A percentile compares a stretch with the other conserved stretches of the same genome.
phyloP scores from a whole-genome alignment of 2,329 filamentous ascomycete genomes.

The Nemania serpens region DNA sequence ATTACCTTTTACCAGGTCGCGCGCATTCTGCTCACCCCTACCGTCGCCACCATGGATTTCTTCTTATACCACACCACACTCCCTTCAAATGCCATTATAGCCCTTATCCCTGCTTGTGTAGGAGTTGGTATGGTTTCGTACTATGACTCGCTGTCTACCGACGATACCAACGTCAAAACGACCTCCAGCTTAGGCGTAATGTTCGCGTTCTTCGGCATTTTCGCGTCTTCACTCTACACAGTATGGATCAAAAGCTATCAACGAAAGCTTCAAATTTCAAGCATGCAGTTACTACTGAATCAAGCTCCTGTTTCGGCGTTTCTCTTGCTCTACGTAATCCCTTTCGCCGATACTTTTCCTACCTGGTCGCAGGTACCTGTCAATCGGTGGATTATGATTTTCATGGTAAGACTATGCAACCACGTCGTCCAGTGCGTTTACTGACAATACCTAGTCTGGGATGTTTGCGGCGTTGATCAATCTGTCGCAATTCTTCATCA shows the following conservation, averaged over 20 bases:
- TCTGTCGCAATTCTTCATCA: constrained; percentile 66
- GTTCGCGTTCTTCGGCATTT: constrained; percentile 67
- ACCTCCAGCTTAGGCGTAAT: constrained; percentile 64
- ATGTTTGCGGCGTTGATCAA: constrained; percentile 68
- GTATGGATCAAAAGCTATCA: constrained; percentile 71
- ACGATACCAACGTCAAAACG: constrained; percentile 55
- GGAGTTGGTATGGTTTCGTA: constrained; percentile 71
- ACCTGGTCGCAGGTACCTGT: constrained; percentile 56
- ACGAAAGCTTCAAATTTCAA: constrained; percentile 66
- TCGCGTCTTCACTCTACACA: constrained; percentile 70
- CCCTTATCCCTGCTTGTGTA: constrained; percentile 64
- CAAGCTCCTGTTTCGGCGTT: constrained; percentile 67
- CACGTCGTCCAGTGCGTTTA: constrained; percentile 14
- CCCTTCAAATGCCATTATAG: constrained; percentile 56
- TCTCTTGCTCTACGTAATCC: constrained; percentile 67
- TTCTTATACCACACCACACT: constrained; percentile 62
- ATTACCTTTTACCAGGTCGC: constrained; percentile 74
- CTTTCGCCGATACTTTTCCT: constrained; percentile 67
- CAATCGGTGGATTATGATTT: constrained; percentile 62
- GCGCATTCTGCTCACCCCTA: constrained; percentile 68
- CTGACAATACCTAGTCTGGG: constrained; percentile 56
- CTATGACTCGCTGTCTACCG: constrained; percentile 63
- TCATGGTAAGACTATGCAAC: constrained; percentile 51
- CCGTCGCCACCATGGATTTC: constrained; percentile 68
- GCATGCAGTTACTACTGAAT: constrained; percentile 72